Base-by-base conservation (phyloP, 805 yeast species). In the Cyberlindnera subsufficiens region DNA sequence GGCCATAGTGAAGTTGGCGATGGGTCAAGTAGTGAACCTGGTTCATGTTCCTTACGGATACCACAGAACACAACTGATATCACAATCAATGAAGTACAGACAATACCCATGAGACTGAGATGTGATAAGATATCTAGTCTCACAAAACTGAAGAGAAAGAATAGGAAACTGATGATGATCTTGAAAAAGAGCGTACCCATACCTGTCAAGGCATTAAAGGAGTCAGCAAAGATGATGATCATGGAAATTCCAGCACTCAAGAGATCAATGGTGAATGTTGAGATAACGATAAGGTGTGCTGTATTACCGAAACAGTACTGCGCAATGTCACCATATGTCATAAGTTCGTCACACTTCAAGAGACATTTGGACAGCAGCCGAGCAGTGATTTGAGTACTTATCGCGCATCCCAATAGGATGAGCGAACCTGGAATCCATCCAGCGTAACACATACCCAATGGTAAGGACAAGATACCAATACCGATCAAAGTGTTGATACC, bases 401-500 rank as follows among this genome's bases (percentile, higher is more conserved):
- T 38, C 0, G 82, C 80, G 43, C 78, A 71, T 1, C 60, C 43
- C 0, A 67, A 37, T 17, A 81, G 53, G 7, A 72, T 51, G 1
- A 69, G 18, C 0, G 70, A 42, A 0, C 86, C 86, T 9, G 65
- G 43, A 2, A 78, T 52, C 82, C 88, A 78, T 4, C 95, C 95
- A 1, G 89, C 71, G 36, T 79, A 69, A 49, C 69, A 72, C 42
- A 86, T 62, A 2, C 85, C 95, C 47, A 80, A 66, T 0, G 95
- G 90, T 38, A 86, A 66, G 0, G 93, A 81, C 35, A 86, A 67
- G 39, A 86, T 68, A 2, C 91, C 93, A 32, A 86, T 75, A 0
- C 95, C 95, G 49, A 86, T 78, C 25, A 86, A 64, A 0, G 84
- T 84, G 57, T 86, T 86, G 38, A 85, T 79, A 1, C 90, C 80